Evolutionary conservation across 495 filamentous ascomycete genomes (phyloP), one percentile per base, ranked within the genome.

Genomic region (Daldinia vernicosa): DNA sequence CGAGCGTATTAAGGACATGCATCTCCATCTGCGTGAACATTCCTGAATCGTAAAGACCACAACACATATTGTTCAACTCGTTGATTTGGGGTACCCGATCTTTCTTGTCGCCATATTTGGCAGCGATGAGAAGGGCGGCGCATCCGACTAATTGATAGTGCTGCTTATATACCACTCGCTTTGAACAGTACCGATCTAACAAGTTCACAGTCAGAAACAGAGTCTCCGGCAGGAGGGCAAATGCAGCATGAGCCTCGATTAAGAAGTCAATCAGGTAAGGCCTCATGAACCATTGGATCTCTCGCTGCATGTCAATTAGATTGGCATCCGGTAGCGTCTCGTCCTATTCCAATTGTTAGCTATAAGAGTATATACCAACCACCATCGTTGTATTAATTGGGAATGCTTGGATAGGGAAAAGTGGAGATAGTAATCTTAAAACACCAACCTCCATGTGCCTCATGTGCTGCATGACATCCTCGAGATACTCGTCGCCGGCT

Each of bases 11-110:
- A 72, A 99, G 85, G 9, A 99, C 95, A 79, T 99, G 95, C 95
- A 97, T 98, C 80, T 99, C 95, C 96, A 99, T 98, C 81, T 99
- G 95, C 15, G 92, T 94, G 82, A 99, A 99, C 95, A 99, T 98
- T 77, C 97, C 95, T 14, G 97, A 94, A 78, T 99, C 95, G 79
- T 99, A 99, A 26, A 98, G 87, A 17, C 91, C 92, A 84, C 96
- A 98, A 84, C 95, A 99, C 96, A 99, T 98, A 56, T 93, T 94
- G 85, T 96, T 97, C 64, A 99, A 84, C 74, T 99, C 95, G 75
- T 92, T 89, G 79, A 99, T 94, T 39, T 94, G 94, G 15, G 95
- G 95, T 6, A 99, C 96, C 24, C 93, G 87, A 74, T 99, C 95
- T 85, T 99, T 99, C 82, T 92, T 92, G 82, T 99, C 95, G 27